A percentile compares a stretch with the other conserved stretches of the same genome.
phyloP scores from a whole-genome alignment of 2,329 filamentous ascomycete species.

The Monosporascus ibericus region DNA sequence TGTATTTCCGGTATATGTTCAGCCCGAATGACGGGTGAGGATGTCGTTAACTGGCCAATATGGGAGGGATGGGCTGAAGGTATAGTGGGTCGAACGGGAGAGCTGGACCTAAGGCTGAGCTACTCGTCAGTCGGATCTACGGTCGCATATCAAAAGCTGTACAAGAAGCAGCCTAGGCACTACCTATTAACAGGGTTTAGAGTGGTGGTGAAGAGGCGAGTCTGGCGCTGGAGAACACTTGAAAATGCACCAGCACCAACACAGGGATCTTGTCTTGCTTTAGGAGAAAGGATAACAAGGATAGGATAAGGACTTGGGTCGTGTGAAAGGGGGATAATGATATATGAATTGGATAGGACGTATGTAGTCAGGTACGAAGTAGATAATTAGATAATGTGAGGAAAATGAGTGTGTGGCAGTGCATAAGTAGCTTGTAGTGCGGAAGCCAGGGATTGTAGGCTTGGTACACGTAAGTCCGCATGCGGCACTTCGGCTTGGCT shows the following conservation, averaged over 20 bases:
- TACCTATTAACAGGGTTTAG: too few relatives aligned
- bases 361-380: neutral
- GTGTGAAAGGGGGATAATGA: neutral
- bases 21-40: constrained; percentile 60
- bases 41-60: constrained; percentile 61
- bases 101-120: constrained; percentile 13
- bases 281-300: neutral
- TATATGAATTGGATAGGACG: neutral
- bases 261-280: neutral
- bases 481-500: too few relatives aligned
- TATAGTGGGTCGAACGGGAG: constrained; percentile 37
- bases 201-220: neutral
- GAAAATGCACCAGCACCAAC: neutral
- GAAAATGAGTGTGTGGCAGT: too few relatives aligned
- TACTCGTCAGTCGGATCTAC: constrained; percentile 8
- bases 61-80: constrained; percentile 58
- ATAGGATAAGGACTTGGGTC: neutral
- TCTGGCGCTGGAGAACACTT: neutral
- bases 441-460: too few relatives aligned
- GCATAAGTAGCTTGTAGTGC: too few relatives aligned
- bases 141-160: constrained; percentile 5
- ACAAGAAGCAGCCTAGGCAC: neutral
- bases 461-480: too few relatives aligned
- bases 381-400: neutral
- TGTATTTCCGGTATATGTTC: constrained; percentile 42